phyloP scores from a whole-genome alignment of 2,329 filamentous ascomycete species.

The Paecilomyces formosus region DNA sequence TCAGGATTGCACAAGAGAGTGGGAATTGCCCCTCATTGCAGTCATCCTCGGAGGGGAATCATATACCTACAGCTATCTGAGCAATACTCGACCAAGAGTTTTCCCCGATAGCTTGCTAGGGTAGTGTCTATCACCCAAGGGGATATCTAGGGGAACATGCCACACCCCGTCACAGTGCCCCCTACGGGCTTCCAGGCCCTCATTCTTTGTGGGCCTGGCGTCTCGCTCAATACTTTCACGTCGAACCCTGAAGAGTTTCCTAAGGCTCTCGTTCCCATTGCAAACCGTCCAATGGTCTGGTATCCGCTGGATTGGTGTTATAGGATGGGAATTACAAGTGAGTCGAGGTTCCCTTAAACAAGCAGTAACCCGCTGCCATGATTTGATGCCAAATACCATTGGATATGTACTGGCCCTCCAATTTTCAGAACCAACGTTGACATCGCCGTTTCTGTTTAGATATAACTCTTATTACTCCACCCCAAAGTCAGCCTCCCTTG shows the following conservation, averaged over 20 bases:
- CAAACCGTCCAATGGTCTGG: slow-evolving; percentile 45
- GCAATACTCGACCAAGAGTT: not conserved
- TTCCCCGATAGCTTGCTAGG: not conserved
- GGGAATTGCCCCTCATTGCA: not conserved
- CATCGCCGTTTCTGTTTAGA: slow-evolving; percentile 18
- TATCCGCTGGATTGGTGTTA: slow-evolving; percentile 44
- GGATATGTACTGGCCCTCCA: not conserved
- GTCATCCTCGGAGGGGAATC: not conserved
- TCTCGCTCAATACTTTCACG: slow-evolving; percentile 45
- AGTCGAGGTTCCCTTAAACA: slow-evolving; percentile 7
- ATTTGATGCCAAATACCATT: not conserved
- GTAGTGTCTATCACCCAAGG: slow-evolving; percentile 1
- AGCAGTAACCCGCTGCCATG: not conserved
- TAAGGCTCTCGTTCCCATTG: slow-evolving; percentile 43
- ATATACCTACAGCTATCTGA: not conserved
- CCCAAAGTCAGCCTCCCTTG: slow-evolving; percentile 34
- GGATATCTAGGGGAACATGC: slow-evolving; percentile 22
- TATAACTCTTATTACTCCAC: slow-evolving; percentile 43
- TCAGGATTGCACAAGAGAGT: not conserved
- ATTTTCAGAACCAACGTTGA: not conserved
- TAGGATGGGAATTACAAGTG: slow-evolving; percentile 42
- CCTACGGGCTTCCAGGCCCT: slow-evolving; percentile 45
- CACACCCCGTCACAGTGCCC: slow-evolving; percentile 44
- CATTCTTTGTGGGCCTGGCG: slow-evolving; percentile 42
- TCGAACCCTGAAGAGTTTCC: slow-evolving; percentile 41